Conservation (phyloP, 345 rosid genomes). For the Toxicodendron radicans region DNA sequence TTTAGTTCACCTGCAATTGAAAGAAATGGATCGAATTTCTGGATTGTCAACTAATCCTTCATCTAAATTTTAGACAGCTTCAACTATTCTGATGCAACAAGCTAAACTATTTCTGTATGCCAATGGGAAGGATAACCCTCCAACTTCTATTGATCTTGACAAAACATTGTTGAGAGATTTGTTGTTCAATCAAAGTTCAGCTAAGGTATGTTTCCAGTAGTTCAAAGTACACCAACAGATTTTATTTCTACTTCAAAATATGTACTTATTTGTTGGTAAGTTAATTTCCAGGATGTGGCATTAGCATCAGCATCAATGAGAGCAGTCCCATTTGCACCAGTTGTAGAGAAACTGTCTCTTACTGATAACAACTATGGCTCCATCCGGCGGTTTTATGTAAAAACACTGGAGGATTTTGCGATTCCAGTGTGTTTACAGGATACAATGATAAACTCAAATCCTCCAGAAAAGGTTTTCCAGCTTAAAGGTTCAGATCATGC, state of each 20-base stretch:
- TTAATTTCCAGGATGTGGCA: slow-evolving; percentile 27
- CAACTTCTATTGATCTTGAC: slow-evolving; percentile 45
- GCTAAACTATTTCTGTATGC: slow-evolving; percentile 41
- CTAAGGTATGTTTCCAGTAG: slow-evolving; percentile 32
- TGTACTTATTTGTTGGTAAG: not conserved
- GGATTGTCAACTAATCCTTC: not conserved
- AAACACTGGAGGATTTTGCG: slow-evolving; percentile 56
- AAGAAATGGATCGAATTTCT: not conserved
- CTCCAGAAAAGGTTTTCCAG: slow-evolving; percentile 55
- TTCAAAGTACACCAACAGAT: no score
- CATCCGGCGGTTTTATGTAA: slow-evolving; percentile 50
- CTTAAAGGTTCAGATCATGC: slow-evolving; percentile 76
- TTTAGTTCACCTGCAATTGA: not conserved
- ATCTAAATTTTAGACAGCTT: slow-evolving; percentile 30
- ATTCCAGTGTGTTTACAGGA: slow-evolving; percentile 54
- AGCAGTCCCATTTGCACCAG: slow-evolving; percentile 41
- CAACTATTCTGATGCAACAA: slow-evolving; percentile 30
- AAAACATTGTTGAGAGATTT: slow-evolving; percentile 30
- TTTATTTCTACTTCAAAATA: not conserved
- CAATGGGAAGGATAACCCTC: slow-evolving; percentile 40
- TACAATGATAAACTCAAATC: slow-evolving; percentile 48
- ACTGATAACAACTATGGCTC: slow-evolving; percentile 55
- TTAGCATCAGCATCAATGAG: slow-evolving; percentile 48
- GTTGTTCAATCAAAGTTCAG: slow-evolving; percentile 39
- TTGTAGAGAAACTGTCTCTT: slow-evolving; percentile 42